phyloP scores from a whole-genome alignment of 441 rosid species.

The Erodium trifolium region DNA sequence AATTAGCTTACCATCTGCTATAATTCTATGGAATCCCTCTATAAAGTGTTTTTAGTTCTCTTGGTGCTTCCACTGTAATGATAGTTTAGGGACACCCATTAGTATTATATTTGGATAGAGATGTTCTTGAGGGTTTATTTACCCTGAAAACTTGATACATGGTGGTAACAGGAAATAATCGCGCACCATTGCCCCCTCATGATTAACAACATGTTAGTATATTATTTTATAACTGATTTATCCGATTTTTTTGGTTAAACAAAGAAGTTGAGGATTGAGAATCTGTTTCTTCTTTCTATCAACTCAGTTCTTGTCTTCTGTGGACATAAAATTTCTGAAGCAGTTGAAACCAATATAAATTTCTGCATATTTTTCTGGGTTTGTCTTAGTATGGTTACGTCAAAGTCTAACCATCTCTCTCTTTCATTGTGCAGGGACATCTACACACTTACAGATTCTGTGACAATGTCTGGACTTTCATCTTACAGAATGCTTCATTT shows the following conservation, averaged over 20 bases:
- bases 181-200: neutral
- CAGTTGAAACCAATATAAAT: neutral
- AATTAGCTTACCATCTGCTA: neutral
- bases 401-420: neutral
- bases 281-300: no score
- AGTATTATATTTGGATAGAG: no score
- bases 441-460: conserved; percentile 96
- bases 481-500: conserved; percentile 64
- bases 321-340: neutral
- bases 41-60: neutral
- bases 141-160: neutral
- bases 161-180: neutral
- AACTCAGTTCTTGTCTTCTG: no score
- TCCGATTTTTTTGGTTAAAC: no score
- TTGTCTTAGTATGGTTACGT: neutral
- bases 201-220: neutral
- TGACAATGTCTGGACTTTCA: conserved; percentile 94
- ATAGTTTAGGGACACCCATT: neutral
- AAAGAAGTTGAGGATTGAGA: no score
- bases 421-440: conserved; percentile 57
- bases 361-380: neutral
- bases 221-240: no score
- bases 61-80: neutral
- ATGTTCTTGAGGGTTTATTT: neutral
- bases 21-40: neutral